phyloP scores from a whole-genome alignment of 495 filamentous ascomycete species.

The Saxophila tyrrhenica region DNA sequence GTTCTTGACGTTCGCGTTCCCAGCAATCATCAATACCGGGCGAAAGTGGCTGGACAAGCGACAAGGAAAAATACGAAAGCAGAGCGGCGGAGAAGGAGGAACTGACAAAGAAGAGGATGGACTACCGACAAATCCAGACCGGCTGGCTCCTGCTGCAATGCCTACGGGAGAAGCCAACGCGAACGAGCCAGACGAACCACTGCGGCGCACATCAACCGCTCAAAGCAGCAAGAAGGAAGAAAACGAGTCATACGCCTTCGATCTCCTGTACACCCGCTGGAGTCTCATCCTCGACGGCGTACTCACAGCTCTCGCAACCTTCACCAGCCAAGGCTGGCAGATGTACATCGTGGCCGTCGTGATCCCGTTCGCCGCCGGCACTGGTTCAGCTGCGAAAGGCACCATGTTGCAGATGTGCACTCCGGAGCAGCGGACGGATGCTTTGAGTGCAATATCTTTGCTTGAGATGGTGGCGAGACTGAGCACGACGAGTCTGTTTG shows the following conservation, averaged over 20 bases:
- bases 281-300: constrained; percentile 42
- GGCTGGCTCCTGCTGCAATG: constrained; percentile 6
- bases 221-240: constrained; percentile 8
- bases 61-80: not conserved
- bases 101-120: not conserved
- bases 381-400: constrained; percentile 44
- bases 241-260: constrained; percentile 37
- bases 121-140: constrained; percentile 10
- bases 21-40: constrained; percentile 40
- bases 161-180: constrained; percentile 30
- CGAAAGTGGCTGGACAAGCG: constrained; percentile 34
- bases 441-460: constrained; percentile 44
- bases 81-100: not conserved
- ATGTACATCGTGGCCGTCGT: constrained; percentile 40
- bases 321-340: constrained; percentile 42
- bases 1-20: constrained; percentile 45
- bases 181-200: constrained; percentile 31
- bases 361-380: constrained; percentile 43
- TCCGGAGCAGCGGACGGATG: constrained; percentile 37
- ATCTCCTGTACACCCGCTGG: constrained; percentile 43
- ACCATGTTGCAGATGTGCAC: constrained; percentile 46
- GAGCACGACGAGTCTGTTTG: constrained; percentile 41
- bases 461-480: constrained; percentile 44
- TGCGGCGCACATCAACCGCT: not conserved
- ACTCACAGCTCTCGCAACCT: constrained; percentile 40